These are phyloP conservation scores for Puya raimondii DNA, from an alignment of 176 grass and related monocot species.

Conservation along the genomic window DNA sequence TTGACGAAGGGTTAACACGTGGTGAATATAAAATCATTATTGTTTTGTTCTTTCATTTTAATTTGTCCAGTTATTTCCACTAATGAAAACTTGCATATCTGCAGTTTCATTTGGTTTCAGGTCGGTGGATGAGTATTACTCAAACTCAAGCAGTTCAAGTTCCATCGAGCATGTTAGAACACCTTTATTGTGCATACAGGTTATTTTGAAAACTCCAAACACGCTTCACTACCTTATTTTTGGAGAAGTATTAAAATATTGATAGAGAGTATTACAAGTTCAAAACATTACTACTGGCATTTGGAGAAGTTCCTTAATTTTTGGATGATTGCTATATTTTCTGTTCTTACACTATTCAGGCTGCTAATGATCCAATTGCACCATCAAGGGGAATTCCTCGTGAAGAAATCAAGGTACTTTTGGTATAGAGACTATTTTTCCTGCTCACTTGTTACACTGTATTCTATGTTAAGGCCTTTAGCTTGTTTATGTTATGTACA, in stretches of 20 bases:
- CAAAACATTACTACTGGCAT: no score
- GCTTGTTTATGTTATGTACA: neutral
- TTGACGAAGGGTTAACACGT: conserved; percentile 90
- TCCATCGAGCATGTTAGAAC: conserved; percentile 75
- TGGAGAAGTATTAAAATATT: neutral
- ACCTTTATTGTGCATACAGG: conserved; percentile 98
- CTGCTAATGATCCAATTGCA: conserved; percentile 86
- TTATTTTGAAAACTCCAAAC: conserved; percentile 17
- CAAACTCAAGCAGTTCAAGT: conserved; percentile 81
- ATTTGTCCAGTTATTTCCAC: conserved; percentile 3
- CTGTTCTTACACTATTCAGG: conserved; percentile 36
- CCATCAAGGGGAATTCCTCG: conserved; percentile 89
- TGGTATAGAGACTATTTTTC: conserved; percentile 3
- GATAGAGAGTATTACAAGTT: no score
- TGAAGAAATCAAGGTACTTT: conserved; percentile 80
- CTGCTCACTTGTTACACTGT: neutral
- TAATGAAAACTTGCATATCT: conserved; percentile 15
- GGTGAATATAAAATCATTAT: conserved; percentile 27
- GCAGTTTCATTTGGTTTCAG: conserved; percentile 99
- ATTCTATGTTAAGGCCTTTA: neutral
- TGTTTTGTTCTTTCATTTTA: neutral
- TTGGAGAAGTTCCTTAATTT: neutral
- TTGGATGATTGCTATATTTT: neutral
- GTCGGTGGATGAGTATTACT: conserved; percentile 96
- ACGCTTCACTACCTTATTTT: neutral